A percentile compares a stretch with the other conserved stretches of the same genome.
phyloP scores from a whole-genome alignment of 441 rosid species.

The Pelargonium citronellum region DNA sequence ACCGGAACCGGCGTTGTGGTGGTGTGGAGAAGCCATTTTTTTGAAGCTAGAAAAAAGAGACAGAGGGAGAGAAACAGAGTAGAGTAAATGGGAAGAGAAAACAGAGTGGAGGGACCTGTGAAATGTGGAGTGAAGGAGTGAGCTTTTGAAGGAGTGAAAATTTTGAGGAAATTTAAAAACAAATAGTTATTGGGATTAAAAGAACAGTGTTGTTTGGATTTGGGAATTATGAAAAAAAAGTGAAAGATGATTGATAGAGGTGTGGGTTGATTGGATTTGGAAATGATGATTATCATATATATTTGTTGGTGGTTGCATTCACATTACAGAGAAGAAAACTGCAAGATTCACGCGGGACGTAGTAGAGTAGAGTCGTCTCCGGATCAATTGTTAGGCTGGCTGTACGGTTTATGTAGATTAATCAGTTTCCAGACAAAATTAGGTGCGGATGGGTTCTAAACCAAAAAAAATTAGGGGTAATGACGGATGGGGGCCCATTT shows the following conservation, averaged over 20 bases:
- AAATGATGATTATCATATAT: not conserved
- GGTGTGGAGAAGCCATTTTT: constrained; percentile 26
- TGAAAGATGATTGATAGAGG: not conserved
- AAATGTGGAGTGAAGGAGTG: not conserved
- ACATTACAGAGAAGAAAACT: not conserved
- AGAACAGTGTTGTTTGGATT: not conserved
- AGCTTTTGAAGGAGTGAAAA: not conserved
- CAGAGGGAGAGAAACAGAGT: not conserved
- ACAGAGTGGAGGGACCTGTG: not conserved
- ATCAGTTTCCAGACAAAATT: not conserved
- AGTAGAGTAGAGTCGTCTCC: not conserved
- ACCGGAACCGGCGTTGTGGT: constrained; percentile 37
- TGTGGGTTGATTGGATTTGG: not conserved
- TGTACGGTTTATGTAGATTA: not conserved
- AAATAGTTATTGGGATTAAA: not conserved
- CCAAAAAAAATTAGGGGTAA: too few species aligned
- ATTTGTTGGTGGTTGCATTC: not conserved
- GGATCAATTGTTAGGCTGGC: not conserved
- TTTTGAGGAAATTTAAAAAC: not conserved
- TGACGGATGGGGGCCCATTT: too few species aligned
- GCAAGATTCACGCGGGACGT: not conserved
- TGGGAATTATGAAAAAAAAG: not conserved
- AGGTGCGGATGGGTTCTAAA: too few species aligned
- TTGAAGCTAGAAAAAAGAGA: not conserved
- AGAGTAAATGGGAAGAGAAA: too few species aligned